phyloP scores from a whole-genome alignment of 2,329 filamentous ascomycete species.

The Trichoderma citrinoviride region DNA sequence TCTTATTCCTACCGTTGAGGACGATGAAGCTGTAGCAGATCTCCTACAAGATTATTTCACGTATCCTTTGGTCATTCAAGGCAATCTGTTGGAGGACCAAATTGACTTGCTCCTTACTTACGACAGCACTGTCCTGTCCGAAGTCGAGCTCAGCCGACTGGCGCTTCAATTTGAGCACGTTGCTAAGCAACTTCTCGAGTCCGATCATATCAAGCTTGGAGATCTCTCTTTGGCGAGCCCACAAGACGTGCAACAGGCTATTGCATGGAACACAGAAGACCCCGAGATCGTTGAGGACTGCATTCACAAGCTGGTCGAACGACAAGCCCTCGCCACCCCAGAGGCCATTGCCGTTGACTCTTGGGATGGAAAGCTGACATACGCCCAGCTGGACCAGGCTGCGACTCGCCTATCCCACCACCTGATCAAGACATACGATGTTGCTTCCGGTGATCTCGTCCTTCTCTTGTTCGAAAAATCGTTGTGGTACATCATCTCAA shows the following conservation, averaged over 20 bases:
- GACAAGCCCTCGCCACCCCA: conserved; percentile 24
- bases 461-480: conserved; percentile 25
- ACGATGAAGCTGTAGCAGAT: background rate
- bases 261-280: background rate
- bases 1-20: background rate
- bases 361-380: conserved; percentile 17
- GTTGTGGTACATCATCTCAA: conserved; percentile 24
- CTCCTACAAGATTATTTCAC: conserved; percentile 8
- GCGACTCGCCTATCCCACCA: background rate
- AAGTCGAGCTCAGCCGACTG: background rate
- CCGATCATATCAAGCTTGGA: background rate
- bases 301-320: conserved; percentile 27
- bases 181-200: background rate
- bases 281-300: conserved; percentile 14
- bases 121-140: background rate
- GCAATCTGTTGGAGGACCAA: background rate
- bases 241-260: background rate
- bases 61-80: conserved; percentile 10
- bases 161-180: conserved; percentile 10
- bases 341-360: conserved; percentile 5
- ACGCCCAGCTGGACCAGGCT: conserved; percentile 17
- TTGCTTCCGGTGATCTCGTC: background rate
- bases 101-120: conserved; percentile 4
- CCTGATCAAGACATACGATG: background rate
- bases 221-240: background rate